Conservation (phyloP, 2,329 filamentous ascomycete genomes). For the Nemania diffusa region DNA sequence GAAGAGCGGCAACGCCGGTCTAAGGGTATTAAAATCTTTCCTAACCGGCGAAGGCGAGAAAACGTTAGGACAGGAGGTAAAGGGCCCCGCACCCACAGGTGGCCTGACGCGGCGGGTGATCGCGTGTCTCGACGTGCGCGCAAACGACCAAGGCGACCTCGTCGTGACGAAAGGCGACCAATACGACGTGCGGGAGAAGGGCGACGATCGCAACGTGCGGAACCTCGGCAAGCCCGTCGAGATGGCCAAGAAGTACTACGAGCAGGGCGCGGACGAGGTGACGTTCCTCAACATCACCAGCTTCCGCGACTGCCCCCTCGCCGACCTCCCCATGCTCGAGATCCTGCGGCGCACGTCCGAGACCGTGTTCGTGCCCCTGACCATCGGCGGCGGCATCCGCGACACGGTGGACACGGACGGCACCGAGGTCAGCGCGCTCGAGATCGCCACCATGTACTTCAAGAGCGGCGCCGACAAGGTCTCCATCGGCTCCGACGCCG, state of each 20-base stretch:
- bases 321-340: slow-evolving; percentile 95
- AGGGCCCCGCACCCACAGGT: slow-evolving; percentile 56
- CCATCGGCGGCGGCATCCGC: slow-evolving; percentile 93
- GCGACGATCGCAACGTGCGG: slow-evolving; percentile 73
- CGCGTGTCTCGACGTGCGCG: slow-evolving; percentile 93
- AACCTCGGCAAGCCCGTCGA: slow-evolving; percentile 98
- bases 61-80: slow-evolving; percentile 55
- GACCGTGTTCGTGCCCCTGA: slow-evolving; percentile 95
- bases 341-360: slow-evolving; percentile 85
- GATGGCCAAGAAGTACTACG: slow-evolving; percentile 92
- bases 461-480: slow-evolving; percentile 97
- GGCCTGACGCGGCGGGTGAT: slow-evolving; percentile 94
- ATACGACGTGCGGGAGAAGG: slow-evolving; percentile 96
- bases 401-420: slow-evolving; percentile 92
- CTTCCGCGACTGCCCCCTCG: slow-evolving; percentile 93
- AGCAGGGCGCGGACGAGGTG: slow-evolving; percentile 95
- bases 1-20: slow-evolving; percentile 90
- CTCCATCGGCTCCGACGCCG: slow-evolving; percentile 94
- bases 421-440: slow-evolving; percentile 84
- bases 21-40: slow-evolving; percentile 87
- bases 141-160: slow-evolving; percentile 93
- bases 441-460: slow-evolving; percentile 98
- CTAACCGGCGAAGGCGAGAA: slow-evolving; percentile 74
- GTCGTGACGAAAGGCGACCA: slow-evolving; percentile 99
- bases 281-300: slow-evolving; percentile 99